These are phyloP conservation scores for Corylus avellana DNA, from an alignment of 306 rosid genomes.

Conservation along the genomic window DNA sequence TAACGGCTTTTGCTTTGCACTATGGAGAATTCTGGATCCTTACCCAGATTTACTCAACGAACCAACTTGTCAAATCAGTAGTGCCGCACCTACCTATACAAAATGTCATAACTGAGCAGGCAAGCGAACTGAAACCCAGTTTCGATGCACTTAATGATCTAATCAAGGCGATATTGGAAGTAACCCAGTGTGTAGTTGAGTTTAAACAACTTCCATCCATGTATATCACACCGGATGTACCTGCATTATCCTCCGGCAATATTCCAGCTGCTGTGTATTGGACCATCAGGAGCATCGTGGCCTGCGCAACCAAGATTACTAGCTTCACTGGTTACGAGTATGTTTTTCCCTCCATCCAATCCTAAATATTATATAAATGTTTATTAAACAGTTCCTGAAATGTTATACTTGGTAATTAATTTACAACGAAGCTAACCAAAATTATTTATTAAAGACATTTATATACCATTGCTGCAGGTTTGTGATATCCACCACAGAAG, in stretches of 20 bases:
- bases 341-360: neutral
- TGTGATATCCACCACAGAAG: conserved; percentile 46
- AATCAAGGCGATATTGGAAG: conserved; percentile 38
- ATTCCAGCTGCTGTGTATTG: conserved; percentile 48
- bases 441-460: no score
- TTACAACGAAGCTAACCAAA: no score
- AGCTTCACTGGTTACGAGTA: conserved; percentile 56
- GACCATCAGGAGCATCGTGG: conserved; percentile 41
- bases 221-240: conserved; percentile 26
- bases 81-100: conserved; percentile 41
- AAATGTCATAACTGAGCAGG: conserved; percentile 38
- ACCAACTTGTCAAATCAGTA: conserved; percentile 49
- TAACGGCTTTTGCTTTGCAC: conserved; percentile 43
- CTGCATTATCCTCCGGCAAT: conserved; percentile 20
- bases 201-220: conserved; percentile 35
- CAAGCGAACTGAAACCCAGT: conserved; percentile 31
- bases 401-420: no score
- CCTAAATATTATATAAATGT: neutral
- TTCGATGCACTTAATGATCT: conserved; percentile 52
- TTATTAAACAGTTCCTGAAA: no score
- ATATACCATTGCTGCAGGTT: conserved; percentile 35
- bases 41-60: conserved; percentile 38
- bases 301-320: conserved; percentile 43
- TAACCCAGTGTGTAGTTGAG: conserved; percentile 38
- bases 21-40: conserved; percentile 59